phyloP scores from a whole-genome alignment of 1,139 yeast genomes.

The Magnusiomyces suaveolens region DNA sequence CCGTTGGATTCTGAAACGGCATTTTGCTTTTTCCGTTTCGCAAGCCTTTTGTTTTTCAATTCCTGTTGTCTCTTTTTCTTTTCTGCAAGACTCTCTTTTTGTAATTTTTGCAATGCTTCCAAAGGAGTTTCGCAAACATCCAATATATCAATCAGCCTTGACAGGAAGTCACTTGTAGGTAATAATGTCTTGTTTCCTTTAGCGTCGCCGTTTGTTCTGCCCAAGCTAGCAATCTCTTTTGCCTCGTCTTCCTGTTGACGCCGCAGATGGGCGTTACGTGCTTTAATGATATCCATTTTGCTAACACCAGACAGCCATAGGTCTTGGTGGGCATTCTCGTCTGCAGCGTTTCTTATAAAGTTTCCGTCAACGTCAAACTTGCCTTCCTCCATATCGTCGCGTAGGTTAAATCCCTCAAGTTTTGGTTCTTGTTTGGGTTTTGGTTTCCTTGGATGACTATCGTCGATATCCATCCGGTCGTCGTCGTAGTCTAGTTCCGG shows the following conservation, averaged over 20 bases:
- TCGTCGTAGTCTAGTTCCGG: conserved; percentile 12
- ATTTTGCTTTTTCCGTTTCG: conserved; percentile 9
- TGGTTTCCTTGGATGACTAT: conserved; percentile 15
- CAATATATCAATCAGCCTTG: conserved; percentile 32
- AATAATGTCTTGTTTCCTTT: not conserved
- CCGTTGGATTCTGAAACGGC: conserved; percentile 11
- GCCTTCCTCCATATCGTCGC: conserved; percentile 52
- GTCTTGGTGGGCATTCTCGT: conserved; percentile 38
- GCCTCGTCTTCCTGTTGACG: conserved; percentile 32
- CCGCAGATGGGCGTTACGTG: conserved; percentile 32
- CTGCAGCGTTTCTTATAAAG: conserved; percentile 39
- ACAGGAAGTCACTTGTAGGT: conserved; percentile 4
- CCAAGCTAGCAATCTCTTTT: conserved; percentile 1
- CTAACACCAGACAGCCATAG: conserved; percentile 42
- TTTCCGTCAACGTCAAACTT: conserved; percentile 55
- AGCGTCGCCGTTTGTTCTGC: not conserved
- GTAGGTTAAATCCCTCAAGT: conserved; percentile 54
- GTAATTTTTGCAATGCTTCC: conserved; percentile 40
- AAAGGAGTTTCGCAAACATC: conserved; percentile 57
- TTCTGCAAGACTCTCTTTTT: conserved; percentile 13
- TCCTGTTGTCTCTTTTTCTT: conserved; percentile 8
- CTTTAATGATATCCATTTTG: conserved; percentile 40
- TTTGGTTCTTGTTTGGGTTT: conserved; percentile 33
- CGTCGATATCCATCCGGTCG: conserved; percentile 21
- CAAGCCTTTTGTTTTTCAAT: conserved; percentile 11